Percentiles rank a stretch among this genome's conserved stretches.
phyloP scores from a whole-genome alignment of 192 early-diverging fungal species.

The Lobosporangium transversale region DNA sequence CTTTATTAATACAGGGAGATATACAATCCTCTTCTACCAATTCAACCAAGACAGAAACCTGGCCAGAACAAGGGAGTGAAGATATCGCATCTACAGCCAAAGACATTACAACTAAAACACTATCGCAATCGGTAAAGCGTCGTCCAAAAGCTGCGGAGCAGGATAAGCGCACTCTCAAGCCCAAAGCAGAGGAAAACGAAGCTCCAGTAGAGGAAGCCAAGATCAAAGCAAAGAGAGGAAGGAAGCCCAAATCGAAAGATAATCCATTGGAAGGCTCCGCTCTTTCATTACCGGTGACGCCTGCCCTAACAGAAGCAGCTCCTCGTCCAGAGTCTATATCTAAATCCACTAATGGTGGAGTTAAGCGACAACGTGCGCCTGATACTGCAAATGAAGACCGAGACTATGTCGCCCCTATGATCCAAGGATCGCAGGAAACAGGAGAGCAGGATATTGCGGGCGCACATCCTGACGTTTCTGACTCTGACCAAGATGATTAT shows the following conservation, averaged over 20 bases:
- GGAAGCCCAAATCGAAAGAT: constrained; percentile 42
- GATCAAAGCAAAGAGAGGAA: constrained; percentile 42
- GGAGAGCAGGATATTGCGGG: not conserved
- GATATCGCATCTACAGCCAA: not conserved
- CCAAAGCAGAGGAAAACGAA: constrained; percentile 25
- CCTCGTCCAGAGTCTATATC: constrained; percentile 3
- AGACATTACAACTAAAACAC: constrained; percentile 2
- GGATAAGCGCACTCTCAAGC: constrained; percentile 19
- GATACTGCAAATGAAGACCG: constrained; percentile 16
- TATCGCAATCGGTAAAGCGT: constrained; percentile 12
- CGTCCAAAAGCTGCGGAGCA: constrained; percentile 33
- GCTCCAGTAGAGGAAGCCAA: constrained; percentile 15
- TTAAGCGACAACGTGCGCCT: constrained; percentile 18
- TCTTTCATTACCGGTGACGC: not conserved
- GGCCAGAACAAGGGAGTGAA: constrained; percentile 6
- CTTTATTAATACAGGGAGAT: too few relatives aligned
- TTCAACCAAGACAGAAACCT: constrained; percentile 14
- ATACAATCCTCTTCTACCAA: too few relatives aligned
- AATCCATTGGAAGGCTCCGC: constrained; percentile 21
- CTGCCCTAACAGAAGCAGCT: not conserved
- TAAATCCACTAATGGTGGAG: constrained; percentile 1
- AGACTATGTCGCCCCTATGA: not conserved
- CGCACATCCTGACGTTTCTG: not conserved
- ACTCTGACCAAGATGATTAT: constrained; percentile 34
- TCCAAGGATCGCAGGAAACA: not conserved